These are phyloP conservation scores for Pleurotus citrinopileatus DNA, from an alignment of 768 basidiomycete genomes.

Conservation along the genomic window DNA sequence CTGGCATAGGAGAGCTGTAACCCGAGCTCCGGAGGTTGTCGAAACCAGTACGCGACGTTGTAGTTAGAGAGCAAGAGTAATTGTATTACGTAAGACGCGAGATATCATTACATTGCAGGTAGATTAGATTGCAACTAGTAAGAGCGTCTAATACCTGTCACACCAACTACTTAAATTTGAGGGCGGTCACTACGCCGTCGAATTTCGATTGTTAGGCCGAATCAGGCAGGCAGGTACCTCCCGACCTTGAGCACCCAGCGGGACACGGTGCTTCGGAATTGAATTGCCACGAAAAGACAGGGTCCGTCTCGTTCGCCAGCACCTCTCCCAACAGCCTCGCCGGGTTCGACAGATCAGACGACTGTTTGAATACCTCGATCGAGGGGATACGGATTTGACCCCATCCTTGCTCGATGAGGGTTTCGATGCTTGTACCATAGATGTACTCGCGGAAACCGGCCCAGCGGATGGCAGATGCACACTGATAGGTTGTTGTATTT, in stretches of 20 bases:
- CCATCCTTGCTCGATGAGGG: slow-evolving; percentile 15
- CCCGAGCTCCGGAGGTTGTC: too few relatives aligned
- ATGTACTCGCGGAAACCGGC: slow-evolving; percentile 18
- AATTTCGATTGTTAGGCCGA: too few relatives aligned
- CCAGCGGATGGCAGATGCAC: slow-evolving; percentile 18
- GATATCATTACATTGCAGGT: too few relatives aligned
- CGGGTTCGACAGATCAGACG: slow-evolving; percentile 13
- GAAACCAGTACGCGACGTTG: too few relatives aligned
- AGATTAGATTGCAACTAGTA: too few relatives aligned
- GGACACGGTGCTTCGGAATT: slow-evolving; percentile 16
- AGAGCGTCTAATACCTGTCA: too few relatives aligned
- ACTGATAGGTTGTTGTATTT: not conserved
- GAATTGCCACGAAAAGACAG: slow-evolving; percentile 16
- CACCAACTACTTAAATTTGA: too few relatives aligned
- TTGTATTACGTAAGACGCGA: too few relatives aligned
- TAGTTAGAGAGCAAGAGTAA: too few relatives aligned
- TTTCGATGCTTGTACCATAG: slow-evolving; percentile 17
- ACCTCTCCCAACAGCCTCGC: slow-evolving; percentile 15
- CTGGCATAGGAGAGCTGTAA: too few relatives aligned
- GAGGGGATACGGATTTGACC: slow-evolving; percentile 15
- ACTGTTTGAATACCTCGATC: slow-evolving; percentile 14
- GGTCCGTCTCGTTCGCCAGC: slow-evolving; percentile 18
- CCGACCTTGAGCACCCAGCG: slow-evolving; percentile 12
- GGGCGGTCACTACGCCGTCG: too few relatives aligned
- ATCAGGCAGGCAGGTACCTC: not conserved